Evolutionary conservation across 495 filamentous ascomycete genomes (phyloP), one percentile per base, ranked within the genome.

Genomic region (Durotheca rogersii): DNA sequence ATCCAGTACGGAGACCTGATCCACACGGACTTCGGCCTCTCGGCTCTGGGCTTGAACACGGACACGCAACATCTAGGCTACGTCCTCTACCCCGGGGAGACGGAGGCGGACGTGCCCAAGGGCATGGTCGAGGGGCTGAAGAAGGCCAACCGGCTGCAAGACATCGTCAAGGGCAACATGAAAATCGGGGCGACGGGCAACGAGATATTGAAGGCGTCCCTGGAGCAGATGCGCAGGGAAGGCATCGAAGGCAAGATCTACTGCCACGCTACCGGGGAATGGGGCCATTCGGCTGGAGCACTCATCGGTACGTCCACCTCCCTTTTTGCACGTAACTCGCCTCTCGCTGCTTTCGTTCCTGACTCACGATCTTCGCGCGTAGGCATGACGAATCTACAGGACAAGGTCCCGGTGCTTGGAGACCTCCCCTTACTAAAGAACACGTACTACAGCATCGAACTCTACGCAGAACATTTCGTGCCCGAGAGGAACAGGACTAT

Each of bases 21-120:
- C 7, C 73, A 77, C 43, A 69, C 71, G 15, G 73, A 77, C 45
- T 77, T 77, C 34, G 73, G 73, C 31, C 61, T 75, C 14, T 69
- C 71, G 0, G 72, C 73, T 1, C 57, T 77, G 14, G 72, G 72
- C 3, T 42, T 77, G 48, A 77, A 75, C 44, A 77, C 73, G 4
- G 72, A 75, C 48, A 77, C 73, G 6, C 73, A 77, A 54, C 73
- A 77, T 30, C 52, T 77, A 2, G 72, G 62, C 11, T 77, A 77
- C 43, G 71, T 77, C 3, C 64, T 77, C 2, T 50, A 56, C 15
- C 73, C 70, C 0, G 71, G 67, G 19, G 61, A 75, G 47, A 68
- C 70, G 4, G 68, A 68, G 16, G 58, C 42, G 0, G 67, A 72
- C 31, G 56, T 74, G 2, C 72, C 73, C 0, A 42, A 61, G 25